Evolutionary conservation across 2,329 filamentous ascomycete genomes (phyloP), one percentile per base, ranked within the genome.

Genomic region (Scytalidium sp.): DNA sequence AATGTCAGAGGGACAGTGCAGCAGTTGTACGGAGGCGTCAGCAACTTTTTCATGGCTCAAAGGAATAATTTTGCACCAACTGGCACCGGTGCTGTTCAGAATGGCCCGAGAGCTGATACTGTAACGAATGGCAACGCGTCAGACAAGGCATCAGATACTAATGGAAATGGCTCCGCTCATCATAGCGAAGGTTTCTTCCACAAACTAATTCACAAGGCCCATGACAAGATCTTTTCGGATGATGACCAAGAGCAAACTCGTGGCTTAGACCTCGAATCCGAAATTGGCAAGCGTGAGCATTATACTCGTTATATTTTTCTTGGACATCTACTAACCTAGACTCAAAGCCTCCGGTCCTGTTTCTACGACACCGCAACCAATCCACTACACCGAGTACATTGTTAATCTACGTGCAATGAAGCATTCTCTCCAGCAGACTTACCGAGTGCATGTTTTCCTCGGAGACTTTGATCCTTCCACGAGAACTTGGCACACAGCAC

Each of bases 371-470:
- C 47, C 47, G 25, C 40, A 47, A 13, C n/a, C 40, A 20, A 45
- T 19, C 11, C 45, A 56, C 21, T 67, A 67, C 50, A 57, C 54
- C 1, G 63, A 69, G 55, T 70, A 67, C 49, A 64, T 69, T 20
- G 59, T 57, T 25, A 68, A 69, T 45, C 53, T 71, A 46, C 64
- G 63, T 46, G 62, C 64, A 23, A 55, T 61, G 19, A 70, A 68
- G 49, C 63, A 68, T 45, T 58, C 61, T 15, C 60, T 69, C 27
- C 54, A 55, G 2, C 62, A 64, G 51, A 64, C 64, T 2, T 70
- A 67, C 57, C 62, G 60, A 36, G 61, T 70, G 17, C 62, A 67
- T 50, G 49, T 70, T 43, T 69, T 70, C 57, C 58, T 71, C 3
- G 68, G 67, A 3, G 58, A 60, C 7, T 67, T 69, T 47, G 46